Base-by-base conservation (phyloP, 1,284 basidiomycete genomes). In the Fomitopsis betulina region DNA sequence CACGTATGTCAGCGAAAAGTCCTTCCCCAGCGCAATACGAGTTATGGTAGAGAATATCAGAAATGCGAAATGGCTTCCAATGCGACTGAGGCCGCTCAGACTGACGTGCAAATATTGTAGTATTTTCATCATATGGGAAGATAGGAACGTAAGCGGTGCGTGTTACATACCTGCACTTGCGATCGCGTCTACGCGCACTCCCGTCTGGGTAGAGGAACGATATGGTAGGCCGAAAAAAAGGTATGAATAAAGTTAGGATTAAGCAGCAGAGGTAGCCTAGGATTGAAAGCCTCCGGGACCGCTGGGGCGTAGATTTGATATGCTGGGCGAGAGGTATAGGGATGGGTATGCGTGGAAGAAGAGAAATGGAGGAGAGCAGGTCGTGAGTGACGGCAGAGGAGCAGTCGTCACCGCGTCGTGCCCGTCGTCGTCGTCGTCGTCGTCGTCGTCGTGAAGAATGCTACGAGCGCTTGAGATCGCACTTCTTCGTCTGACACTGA, bases 31-130 rank as follows among this genome's bases (percentile, higher is more conserved):
- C 17, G 1, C 32, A 38, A 57, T n/a, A 27, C 43, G 58, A 8
- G 21, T 39, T 43, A 33, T 38, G 33, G 32, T 13, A 23, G 17
- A 42, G 32, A 19, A 35, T 25, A 58, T 66, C 62, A 68, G 59
- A 61, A 71, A 73, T 66, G 75, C 72, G 73, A 71, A 67, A 57
- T 77, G 60, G 65, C 79, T 72, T 79, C 78, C 62, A 74, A 38
- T 63, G 67, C 65, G 67, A 59, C 64, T 27, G 21, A 49, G 39
- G 60, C 58, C 66, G 67, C 67, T 82, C 78, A 61, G 79, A 78
- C 80, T 80, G 80, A 80, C 79, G 78, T 81, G 80, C 79, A 82
- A 81, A 82, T 55, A 51, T 30, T 30, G 47, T 61, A 56, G 50
- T 58, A 49, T 38, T 38, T 38, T 64, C 64, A 67, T 64, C 65